Percentiles rank a stretch among this genome's conserved stretches.
phyloP scores from a whole-genome alignment of 345 rosid species.

The Moricandia arvensis region DNA sequence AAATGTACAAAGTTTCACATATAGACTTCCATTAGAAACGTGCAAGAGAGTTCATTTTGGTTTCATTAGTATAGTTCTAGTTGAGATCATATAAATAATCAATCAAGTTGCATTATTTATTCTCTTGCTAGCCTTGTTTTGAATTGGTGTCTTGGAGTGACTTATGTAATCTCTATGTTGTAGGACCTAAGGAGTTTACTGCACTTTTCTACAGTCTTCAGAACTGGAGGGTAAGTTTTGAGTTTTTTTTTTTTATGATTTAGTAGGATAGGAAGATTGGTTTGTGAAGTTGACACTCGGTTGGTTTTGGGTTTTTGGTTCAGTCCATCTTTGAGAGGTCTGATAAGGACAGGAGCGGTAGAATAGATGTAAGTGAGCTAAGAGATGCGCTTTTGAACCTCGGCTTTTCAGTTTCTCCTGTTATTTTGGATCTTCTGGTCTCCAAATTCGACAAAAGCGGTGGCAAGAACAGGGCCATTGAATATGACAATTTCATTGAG shows the following conservation, averaged over 20 bases:
- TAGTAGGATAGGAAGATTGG: not conserved
- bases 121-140: conserved; percentile 9
- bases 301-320: conserved; percentile 1
- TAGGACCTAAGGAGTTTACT: conserved; percentile 89
- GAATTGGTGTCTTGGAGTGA: conserved; percentile 1
- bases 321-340: conserved; percentile 79
- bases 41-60: conserved; percentile 21
- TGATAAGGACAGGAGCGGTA: conserved; percentile 87
- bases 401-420: conserved; percentile 72
- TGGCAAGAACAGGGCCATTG: conserved; percentile 69
- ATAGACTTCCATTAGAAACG: too few species aligned
- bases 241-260: not conserved
- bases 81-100: conserved; percentile 4
- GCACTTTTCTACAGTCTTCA: conserved; percentile 89
- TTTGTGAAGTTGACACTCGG: conserved; percentile 6
- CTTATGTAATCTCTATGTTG: conserved; percentile 4
- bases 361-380: conserved; percentile 74
- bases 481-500: conserved; percentile 97
- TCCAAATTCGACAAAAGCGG: conserved; percentile 85
- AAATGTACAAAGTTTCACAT: too few species aligned
- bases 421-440: conserved; percentile 69
- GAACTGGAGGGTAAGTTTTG: conserved; percentile 77
- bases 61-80: conserved; percentile 25
- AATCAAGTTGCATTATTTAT: conserved; percentile 1
- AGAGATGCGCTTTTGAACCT: conserved; percentile 74